Base-by-base conservation (phyloP, 768 basidiomycete species). In the Terana coerulea region DNA sequence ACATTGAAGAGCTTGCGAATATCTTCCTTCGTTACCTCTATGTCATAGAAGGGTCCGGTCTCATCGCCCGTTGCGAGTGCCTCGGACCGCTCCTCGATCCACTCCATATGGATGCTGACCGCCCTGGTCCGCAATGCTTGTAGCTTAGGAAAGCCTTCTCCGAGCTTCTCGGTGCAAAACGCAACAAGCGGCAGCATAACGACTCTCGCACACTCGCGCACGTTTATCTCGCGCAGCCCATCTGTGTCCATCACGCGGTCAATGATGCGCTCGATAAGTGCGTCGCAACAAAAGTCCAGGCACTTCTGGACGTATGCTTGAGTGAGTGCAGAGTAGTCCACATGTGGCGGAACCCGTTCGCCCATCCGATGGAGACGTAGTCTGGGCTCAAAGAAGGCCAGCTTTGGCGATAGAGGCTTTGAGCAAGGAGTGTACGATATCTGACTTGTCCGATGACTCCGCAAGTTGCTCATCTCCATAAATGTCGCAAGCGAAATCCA, bases 251-350 rank as follows among this genome's bases (percentile, higher is more conserved):
- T 33, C 12, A 48, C 46, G 2, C 19, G 26, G 1, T 24, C 52
- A 26, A 52, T 22, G 17, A 52, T 25, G 17, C 22, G 4, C 1
- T 28, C 35, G 6, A 33, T 30, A 10, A 37, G 37, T 7, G 36
- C 35, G 15, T 34, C 35, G 21, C 33, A 52, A 7, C 43, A 19
- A 17, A 43, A 37, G 21, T 36, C 39, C 15, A 53, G 11, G 39
- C 52, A 53, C 9, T 26, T 42, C 24, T 53, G 33, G 3, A 48
- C n/a, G n/a, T 42, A 48, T 11, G 29, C 7, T 28, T 52, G 46
- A 2, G 35, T 42, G 30, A 31, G 7, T 30, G 5, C 29, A 4
- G 39, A 10, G 21, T 40, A 5, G 31, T 42, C 31, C n/a, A 39
- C n/a, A 15, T 12, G 28, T 3, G 33, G n/a, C 24, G 15, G 12